Evolutionary conservation across 2,329 filamentous ascomycete species (phyloP).

Genomic region (Penicillium occitanis): DNA sequence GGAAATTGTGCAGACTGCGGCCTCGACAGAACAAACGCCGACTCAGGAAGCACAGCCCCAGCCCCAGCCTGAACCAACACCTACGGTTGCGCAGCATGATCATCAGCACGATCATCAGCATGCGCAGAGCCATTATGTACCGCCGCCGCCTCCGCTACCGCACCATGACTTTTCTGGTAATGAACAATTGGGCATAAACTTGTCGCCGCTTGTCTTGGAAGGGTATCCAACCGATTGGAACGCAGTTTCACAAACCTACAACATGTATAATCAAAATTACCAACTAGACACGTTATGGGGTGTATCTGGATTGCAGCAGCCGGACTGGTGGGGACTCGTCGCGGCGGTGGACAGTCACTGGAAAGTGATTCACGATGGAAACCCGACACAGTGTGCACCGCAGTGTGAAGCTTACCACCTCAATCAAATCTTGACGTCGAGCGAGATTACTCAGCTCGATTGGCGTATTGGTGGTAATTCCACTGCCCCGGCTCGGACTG

Average conservation of each 20-base stretch:
- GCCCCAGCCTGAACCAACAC: slow-evolving; percentile 31
- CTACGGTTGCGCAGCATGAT: background rate
- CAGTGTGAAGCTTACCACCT: slow-evolving; percentile 39
- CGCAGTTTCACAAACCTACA: slow-evolving; percentile 37
- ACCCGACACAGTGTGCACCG: slow-evolving; percentile 31
- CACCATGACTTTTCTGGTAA: slow-evolving; percentile 30
- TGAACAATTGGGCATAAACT: slow-evolving; percentile 31
- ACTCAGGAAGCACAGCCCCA: slow-evolving; percentile 15
- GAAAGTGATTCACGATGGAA: slow-evolving; percentile 40
- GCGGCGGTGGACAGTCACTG: slow-evolving; percentile 48
- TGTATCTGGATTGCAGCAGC: slow-evolving; percentile 43
- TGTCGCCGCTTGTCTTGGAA: slow-evolving; percentile 39
- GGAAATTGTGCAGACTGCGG: slow-evolving; percentile 30
- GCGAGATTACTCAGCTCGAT: slow-evolving; percentile 31
- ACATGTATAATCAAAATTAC: slow-evolving; percentile 40
- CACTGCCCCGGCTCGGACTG: slow-evolving; percentile 35
- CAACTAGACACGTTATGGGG: slow-evolving; percentile 45
- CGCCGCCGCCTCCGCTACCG: slow-evolving; percentile 27
- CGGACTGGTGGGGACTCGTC: slow-evolving; percentile 45
- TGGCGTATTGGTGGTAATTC: slow-evolving; percentile 40
- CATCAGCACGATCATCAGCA: slow-evolving; percentile 2
- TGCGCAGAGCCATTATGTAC: slow-evolving; percentile 26
- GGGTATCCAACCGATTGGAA: slow-evolving; percentile 44
- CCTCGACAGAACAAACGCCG: slow-evolving; percentile 9
- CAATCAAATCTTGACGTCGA: slow-evolving; percentile 38